These are phyloP conservation scores for Ceratocystis harringtonii DNA, from an alignment of 2,329 filamentous ascomycete species.

Conservation along the genomic window DNA sequence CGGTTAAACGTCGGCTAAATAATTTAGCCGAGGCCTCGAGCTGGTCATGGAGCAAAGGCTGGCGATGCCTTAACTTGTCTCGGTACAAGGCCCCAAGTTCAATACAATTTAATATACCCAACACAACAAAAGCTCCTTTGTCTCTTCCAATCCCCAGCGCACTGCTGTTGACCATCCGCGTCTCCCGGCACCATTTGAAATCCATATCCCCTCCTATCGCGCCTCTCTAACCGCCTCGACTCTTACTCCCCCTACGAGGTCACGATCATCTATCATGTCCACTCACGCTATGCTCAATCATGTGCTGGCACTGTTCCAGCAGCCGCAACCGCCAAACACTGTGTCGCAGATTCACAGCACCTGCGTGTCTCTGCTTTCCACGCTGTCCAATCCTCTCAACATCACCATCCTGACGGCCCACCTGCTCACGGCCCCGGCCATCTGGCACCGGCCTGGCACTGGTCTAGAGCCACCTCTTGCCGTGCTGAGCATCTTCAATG, in stretches of 20 bases:
- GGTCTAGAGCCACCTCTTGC: conserved; percentile 48
- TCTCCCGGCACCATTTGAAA: neutral
- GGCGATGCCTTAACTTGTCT: no score
- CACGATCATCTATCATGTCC: conserved; percentile 38
- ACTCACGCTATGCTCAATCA: conserved; percentile 49
- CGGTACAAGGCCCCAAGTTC: no score
- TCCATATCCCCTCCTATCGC: neutral
- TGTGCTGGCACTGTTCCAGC: conserved; percentile 45
- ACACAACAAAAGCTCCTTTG: no score
- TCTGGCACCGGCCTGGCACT: conserved; percentile 46
- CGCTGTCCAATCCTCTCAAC: conserved; percentile 60
- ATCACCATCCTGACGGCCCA: conserved; percentile 58
- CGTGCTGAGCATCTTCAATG: conserved; percentile 57
- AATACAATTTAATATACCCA: no score
- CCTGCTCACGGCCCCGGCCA: conserved; percentile 52
- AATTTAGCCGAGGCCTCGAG: neutral
- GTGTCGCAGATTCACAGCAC: conserved; percentile 48
- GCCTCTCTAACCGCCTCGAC: neutral
- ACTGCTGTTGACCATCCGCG: neutral
- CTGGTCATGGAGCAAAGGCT: neutral
- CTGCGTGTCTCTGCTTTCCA: conserved; percentile 51
- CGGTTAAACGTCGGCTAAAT: conserved; percentile 8
- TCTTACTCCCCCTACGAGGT: neutral
- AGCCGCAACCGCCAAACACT: conserved; percentile 35
- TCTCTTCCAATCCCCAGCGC: neutral